Conservation (phyloP, 2,329 filamentous ascomycete genomes). For the Teratosphaeriaceae sp. region DNA sequence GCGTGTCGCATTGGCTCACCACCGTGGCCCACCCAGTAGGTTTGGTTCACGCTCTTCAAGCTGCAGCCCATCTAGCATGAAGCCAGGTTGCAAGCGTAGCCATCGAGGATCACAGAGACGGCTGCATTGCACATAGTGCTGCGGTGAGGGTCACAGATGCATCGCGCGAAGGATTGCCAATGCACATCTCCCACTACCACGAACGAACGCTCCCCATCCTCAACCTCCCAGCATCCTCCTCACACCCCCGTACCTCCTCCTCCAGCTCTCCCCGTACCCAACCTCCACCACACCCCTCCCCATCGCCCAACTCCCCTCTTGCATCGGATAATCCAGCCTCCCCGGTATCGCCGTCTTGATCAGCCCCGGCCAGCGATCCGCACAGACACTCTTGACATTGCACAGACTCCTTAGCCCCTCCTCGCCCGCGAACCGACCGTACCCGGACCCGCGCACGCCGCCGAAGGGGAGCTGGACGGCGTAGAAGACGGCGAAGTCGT, state of each 20-base stretch:
- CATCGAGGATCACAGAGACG: too few relatives aligned
- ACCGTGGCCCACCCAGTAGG: too few relatives aligned
- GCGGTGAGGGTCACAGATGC: too few relatives aligned
- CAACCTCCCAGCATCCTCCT: background rate
- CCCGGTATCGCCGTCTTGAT: constrained; percentile 71
- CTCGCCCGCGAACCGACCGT: constrained; percentile 85
- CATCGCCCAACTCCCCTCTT: constrained; percentile 33
- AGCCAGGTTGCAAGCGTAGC: too few relatives aligned
- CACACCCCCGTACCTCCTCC: background rate
- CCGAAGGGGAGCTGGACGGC: constrained; percentile 93
- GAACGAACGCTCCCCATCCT: too few relatives aligned
- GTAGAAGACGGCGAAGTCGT: constrained; percentile 92
- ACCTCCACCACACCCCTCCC: constrained; percentile 42
- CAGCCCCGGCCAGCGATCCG: constrained; percentile 57
- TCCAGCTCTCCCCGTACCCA: constrained; percentile 37
- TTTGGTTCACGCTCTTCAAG: too few relatives aligned
- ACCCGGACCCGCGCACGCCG: constrained; percentile 77
- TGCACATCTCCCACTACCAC: too few relatives aligned
- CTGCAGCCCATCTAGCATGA: too few relatives aligned
- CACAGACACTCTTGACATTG: constrained; percentile 80
- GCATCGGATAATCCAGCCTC: constrained; percentile 74
- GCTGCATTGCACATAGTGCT: too few relatives aligned
- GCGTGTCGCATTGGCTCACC: too few relatives aligned
- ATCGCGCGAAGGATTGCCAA: too few relatives aligned
- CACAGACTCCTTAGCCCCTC: constrained; percentile 81